Percentiles rank a stretch among this genome's conserved stretches.
Conservation (phyloP, 768 basidiomycete species). For the Phlebiopsis gigantea region DNA sequence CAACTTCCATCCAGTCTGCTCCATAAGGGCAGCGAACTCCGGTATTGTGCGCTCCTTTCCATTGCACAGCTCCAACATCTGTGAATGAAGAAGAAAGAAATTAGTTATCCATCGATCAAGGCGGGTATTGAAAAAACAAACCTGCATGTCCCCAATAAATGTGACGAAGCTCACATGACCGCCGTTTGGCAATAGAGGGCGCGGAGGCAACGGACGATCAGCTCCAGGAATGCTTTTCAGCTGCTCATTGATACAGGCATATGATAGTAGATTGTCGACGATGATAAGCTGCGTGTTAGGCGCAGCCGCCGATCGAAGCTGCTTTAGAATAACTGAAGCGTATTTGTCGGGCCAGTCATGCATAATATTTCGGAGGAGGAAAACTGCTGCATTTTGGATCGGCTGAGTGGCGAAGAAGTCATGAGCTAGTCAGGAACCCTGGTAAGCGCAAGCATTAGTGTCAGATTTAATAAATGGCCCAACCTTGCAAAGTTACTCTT, state of each 20-base stretch:
- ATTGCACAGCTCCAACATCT: neutral
- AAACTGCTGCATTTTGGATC: constrained; percentile 23
- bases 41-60: neutral
- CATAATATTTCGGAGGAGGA: constrained; percentile 22
- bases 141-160: neutral
- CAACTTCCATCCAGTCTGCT: neutral
- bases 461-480: neutral
- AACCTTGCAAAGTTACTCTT: neutral
- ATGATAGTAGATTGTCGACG: constrained; percentile 19
- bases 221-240: constrained; percentile 7
- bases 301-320: constrained; percentile 19
- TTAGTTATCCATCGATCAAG: too few relatives aligned
- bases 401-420: constrained; percentile 25
- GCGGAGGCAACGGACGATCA: neutral
- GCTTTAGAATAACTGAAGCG: constrained; percentile 20
- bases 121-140: neutral
- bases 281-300: constrained; percentile 21
- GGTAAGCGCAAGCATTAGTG: too few relatives aligned
- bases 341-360: constrained; percentile 32
- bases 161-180: neutral
- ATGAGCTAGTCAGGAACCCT: constrained; percentile 10
- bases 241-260: constrained; percentile 18
- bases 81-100: too few relatives aligned
- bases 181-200: constrained; percentile 1
- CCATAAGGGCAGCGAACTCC: neutral